These are phyloP conservation scores for Leishmania gerbilli DNA, from an alignment of 208 protist genomes.

Conservation along the genomic window DNA sequence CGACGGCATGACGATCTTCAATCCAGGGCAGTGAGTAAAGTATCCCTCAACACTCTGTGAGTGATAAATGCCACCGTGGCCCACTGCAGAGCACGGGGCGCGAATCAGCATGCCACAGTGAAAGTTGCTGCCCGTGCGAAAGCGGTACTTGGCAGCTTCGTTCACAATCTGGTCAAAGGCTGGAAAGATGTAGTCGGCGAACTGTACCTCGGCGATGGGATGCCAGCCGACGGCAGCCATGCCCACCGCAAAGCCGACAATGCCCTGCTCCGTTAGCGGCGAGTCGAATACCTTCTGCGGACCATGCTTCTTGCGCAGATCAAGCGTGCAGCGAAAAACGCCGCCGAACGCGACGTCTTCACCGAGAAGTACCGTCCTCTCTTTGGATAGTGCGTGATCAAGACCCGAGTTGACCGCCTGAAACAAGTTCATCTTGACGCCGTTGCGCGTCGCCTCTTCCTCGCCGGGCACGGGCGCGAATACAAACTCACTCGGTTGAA, in stretches of 20 bases:
- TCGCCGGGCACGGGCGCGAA: slow-evolving; percentile 34
- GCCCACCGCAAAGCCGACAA: slow-evolving; percentile 98
- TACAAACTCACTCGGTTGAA: slow-evolving; percentile 39
- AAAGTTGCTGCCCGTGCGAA: slow-evolving; percentile 94
- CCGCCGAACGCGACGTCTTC: slow-evolving; percentile 98
- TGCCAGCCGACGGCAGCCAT: slow-evolving; percentile 84
- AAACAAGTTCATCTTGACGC: slow-evolving; percentile 92
- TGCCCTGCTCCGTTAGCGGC: slow-evolving; percentile 97
- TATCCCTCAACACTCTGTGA: slow-evolving; percentile 96
- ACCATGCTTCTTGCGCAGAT: slow-evolving; percentile 87
- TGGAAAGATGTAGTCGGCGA: slow-evolving; percentile 99
- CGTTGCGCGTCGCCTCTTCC: slow-evolving; percentile 40
- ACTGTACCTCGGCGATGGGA: slow-evolving; percentile 98
- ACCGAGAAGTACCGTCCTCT: slow-evolving; percentile 93
- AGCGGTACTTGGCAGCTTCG: slow-evolving; percentile 98
- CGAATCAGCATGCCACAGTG: slow-evolving; percentile 96
- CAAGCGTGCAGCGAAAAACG: slow-evolving; percentile 95
- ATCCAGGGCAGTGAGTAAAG: slow-evolving; percentile 96
- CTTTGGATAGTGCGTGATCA: slow-evolving; percentile 85
- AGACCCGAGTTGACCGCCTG: slow-evolving; percentile 96
- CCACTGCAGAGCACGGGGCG: slow-evolving; percentile 96
- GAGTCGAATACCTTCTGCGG: slow-evolving; percentile 96
- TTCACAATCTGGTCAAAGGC: slow-evolving; percentile 99
- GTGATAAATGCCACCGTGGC: slow-evolving; percentile 97
- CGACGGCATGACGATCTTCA: slow-evolving; percentile 85